Conservation (phyloP, 306 rosid genomes). For the Benincasa hispida region DNA sequence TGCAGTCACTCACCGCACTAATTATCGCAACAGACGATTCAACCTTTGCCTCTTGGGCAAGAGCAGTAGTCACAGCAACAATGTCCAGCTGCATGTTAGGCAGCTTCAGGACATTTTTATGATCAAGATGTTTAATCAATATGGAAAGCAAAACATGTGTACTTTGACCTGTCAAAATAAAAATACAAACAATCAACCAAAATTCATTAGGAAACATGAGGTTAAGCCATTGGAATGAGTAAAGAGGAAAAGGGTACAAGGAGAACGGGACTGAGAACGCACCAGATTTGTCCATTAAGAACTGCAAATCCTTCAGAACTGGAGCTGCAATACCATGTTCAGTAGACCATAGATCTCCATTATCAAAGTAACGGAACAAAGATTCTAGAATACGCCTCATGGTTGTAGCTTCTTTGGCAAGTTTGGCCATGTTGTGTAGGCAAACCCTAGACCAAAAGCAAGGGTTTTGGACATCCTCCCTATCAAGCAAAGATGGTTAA, state of each 20-base stretch:
- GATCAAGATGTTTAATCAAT: constrained; percentile 85
- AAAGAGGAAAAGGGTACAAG: neutral
- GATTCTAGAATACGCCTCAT: constrained; percentile 86
- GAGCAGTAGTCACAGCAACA: constrained; percentile 59
- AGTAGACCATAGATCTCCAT: constrained; percentile 58
- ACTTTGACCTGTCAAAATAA: constrained; percentile 48
- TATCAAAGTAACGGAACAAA: constrained; percentile 70
- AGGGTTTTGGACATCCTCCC: constrained; percentile 71
- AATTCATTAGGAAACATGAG: neutral
- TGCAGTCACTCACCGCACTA: constrained; percentile 66
- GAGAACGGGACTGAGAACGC: neutral
- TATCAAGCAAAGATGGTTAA: constrained; percentile 22
- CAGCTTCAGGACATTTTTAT: constrained; percentile 65
- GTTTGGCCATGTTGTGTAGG: constrained; percentile 81
- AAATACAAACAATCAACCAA: neutral
- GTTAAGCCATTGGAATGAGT: neutral
- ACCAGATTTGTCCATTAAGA: constrained; percentile 81
- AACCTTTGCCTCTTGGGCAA: constrained; percentile 55
- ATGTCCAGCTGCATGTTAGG: constrained; percentile 77
- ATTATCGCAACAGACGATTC: constrained; percentile 64
- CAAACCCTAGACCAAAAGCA: constrained; percentile 89
- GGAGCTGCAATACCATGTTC: constrained; percentile 57
- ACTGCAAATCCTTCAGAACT: constrained; percentile 62
- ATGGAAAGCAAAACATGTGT: constrained; percentile 70
- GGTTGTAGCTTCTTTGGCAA: constrained; percentile 86